A percentile compares a stretch with the other conserved stretches of the same genome.
Evolutionary conservation across 2,329 filamentous ascomycete genomes (phyloP).

Genomic region (Aureobasidium zeae): DNA sequence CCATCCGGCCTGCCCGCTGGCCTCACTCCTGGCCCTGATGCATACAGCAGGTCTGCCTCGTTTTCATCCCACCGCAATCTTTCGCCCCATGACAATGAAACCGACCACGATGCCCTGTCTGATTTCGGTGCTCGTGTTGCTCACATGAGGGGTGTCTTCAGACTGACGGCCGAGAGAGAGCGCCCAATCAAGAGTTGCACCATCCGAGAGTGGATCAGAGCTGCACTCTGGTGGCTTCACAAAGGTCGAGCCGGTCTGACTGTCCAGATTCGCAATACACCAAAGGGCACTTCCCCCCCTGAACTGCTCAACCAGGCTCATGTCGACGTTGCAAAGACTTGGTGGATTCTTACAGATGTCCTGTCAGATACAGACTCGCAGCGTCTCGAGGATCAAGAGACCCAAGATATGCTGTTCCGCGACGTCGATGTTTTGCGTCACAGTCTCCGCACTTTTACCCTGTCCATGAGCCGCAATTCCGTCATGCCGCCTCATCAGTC

Average conservation of each 20-base stretch:
- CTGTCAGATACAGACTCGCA: constrained; percentile 20
- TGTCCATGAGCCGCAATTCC: constrained; percentile 77
- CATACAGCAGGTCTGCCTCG: constrained; percentile 1
- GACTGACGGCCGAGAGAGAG: constrained; percentile 64
- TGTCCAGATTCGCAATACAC: constrained; percentile 55
- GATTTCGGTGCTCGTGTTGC: constrained; percentile 62
- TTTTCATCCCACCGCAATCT: background rate
- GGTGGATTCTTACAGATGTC: constrained; percentile 58
- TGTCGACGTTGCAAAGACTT: constrained; percentile 72
- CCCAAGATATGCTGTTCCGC: constrained; percentile 11
- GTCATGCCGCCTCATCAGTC: constrained; percentile 57
- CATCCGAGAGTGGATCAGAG: constrained; percentile 52
- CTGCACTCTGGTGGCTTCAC: constrained; percentile 82
- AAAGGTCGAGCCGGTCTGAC: constrained; percentile 71
- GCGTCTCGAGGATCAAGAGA: constrained; percentile 6
- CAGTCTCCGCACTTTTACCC: constrained; percentile 58
- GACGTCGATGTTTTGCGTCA: constrained; percentile 8
- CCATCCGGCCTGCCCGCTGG: background rate
- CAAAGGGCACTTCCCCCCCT: constrained; percentile 44
- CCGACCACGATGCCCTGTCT: constrained; percentile 51
- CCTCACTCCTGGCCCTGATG: background rate
- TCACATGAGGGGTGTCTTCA: constrained; percentile 67
- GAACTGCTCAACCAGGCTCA: constrained; percentile 62
- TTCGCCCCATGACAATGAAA: constrained; percentile 28
- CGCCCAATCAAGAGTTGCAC: constrained; percentile 56